Evolutionary conservation across 805 yeast species (phyloP), one percentile per base, ranked within the genome.

Genomic region (Grigorovia yakushimaensis): DNA sequence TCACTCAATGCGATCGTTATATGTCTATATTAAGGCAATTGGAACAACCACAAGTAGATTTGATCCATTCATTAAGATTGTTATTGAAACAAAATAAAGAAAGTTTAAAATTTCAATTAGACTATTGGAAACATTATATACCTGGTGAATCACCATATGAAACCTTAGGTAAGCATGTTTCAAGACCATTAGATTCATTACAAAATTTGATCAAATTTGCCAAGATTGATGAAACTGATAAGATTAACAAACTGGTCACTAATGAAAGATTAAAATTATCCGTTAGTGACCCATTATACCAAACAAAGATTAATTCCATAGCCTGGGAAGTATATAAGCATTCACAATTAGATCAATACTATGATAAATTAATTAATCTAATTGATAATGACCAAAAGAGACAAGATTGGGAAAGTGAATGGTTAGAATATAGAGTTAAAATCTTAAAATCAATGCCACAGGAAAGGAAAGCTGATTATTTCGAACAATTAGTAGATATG

Each of bases 351-450:
- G 78, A 79, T 4, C 54, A 57, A 2, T 67, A 83, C 11, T 84
- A 81, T 61, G 68, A 72, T 27, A 68, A 70, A 48, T 66, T 82
- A 45, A 71, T 88, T 45, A 79, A 84, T 56, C 59, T 76, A 13
- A 68, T 78, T 9, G 72, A 78, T 55, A 83, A 84, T 56, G 94
- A 85, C 55, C 71, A 62, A 0, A 57, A 66, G 43, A 77, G 98
- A 56, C 66, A 76, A 20, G 55, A 62, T 10, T 62, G 73, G 39
- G 96, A 93, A 64, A 79, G 77, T 18, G 72, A 75, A 38, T 72
- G 74, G 54, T 62, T 93, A 37, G 71, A 73, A 47, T 79, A 80
- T 58, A 73, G 77, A 49, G 74, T 78, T 49, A 73, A 74, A 18
- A 64, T 78, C 40, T 64, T 88, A 45, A 70, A 67, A 48, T 70